Base-by-base conservation (phyloP, 768 basidiomycete species). In the Suillus subalutaceus region DNA sequence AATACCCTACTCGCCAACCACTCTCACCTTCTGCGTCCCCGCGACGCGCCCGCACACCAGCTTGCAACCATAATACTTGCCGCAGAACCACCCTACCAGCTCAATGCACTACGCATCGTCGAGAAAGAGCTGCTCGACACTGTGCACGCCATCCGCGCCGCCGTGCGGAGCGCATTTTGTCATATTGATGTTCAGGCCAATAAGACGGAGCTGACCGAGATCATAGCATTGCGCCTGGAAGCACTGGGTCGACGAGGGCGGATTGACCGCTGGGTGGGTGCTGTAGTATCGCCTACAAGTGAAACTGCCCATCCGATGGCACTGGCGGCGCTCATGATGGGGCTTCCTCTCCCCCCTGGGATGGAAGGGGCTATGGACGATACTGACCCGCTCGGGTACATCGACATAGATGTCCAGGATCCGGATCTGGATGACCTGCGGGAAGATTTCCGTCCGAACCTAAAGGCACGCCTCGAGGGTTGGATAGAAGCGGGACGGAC, bases 251-350 rank as follows among this genome's bases (percentile, higher is more conserved):
- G 90, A 8, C 76, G 78, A 35, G 79, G 79, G 2, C 83, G 87
- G 52, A 73, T 88, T 6, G 79, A 84, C 63, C 73, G 75, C 9
- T 90, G 87, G 88, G 83, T 83, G 12, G 85, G 85, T 43, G 75
- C 78, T 15, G 74, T 86, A 10, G 66, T 77, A 15, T 84, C 87
- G 0, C 81, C 82, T 0, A 75, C 75, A 1, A 64, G 72, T 10
- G 72, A 74, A 4, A 72, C 77, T 2, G 61, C 84, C 40, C 79
- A 85, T 66, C 86, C 87, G 2, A 81, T 89, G 81, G 83, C 87
- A 3, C 83, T 90, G 62, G 88, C 89, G 0, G 88, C 88, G 18
- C 84, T 89, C 82, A 84, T 90, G 82, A 85, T 88, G 73, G 86
- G 86, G 1, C 64, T 86, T 26, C 83, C 84, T 2, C 62, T 83